These are phyloP conservation scores for Magnaporthiopsis incrustans DNA, from an alignment of 2,329 filamentous ascomycete genomes.

Conservation along the genomic window DNA sequence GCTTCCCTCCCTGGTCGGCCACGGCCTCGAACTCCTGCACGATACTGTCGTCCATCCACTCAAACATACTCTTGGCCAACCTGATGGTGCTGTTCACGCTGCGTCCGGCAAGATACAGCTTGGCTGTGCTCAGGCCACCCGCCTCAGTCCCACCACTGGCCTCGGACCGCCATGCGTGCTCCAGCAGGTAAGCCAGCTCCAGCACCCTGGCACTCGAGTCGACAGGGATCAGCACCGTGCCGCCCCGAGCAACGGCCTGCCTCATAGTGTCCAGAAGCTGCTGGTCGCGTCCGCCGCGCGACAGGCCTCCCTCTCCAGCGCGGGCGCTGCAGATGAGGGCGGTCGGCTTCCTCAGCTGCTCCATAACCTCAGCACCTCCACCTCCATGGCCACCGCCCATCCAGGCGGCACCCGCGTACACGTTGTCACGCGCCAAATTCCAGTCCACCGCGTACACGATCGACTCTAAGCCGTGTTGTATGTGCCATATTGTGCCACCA, in stretches of 20 bases:
- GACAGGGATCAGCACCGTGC: constrained; percentile 86
- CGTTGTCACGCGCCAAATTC: constrained; percentile 96
- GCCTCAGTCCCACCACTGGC: constrained; percentile 35
- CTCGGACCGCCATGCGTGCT: constrained; percentile 79
- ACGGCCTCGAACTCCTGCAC: constrained; percentile 82
- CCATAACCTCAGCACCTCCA: constrained; percentile 82
- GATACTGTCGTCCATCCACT: constrained; percentile 98
- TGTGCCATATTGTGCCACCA: constrained; percentile 97
- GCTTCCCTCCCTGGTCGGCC: constrained; percentile 37
- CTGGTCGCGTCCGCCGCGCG: constrained; percentile 66
- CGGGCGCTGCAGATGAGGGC: constrained; percentile 87
- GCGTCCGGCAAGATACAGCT: constrained; percentile 75
- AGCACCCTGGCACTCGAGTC: constrained; percentile 93
- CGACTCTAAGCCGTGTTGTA: constrained; percentile 92
- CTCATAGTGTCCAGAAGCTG: constrained; percentile 76
- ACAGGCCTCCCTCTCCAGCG: constrained; percentile 43
- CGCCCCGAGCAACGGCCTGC: constrained; percentile 68
- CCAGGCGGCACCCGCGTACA: constrained; percentile 89
- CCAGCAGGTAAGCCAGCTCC: constrained; percentile 84
- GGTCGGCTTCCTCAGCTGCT: constrained; percentile 86
- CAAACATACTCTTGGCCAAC: constrained; percentile 89
- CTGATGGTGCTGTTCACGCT: constrained; percentile 84
- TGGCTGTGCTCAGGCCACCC: constrained; percentile 43
- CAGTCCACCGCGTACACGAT: constrained; percentile 97
- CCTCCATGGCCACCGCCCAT: constrained; percentile 61